These are phyloP conservation scores for Chalciporus chontae DNA, from an alignment of 768 basidiomycete species.

Conservation along the genomic window DNA sequence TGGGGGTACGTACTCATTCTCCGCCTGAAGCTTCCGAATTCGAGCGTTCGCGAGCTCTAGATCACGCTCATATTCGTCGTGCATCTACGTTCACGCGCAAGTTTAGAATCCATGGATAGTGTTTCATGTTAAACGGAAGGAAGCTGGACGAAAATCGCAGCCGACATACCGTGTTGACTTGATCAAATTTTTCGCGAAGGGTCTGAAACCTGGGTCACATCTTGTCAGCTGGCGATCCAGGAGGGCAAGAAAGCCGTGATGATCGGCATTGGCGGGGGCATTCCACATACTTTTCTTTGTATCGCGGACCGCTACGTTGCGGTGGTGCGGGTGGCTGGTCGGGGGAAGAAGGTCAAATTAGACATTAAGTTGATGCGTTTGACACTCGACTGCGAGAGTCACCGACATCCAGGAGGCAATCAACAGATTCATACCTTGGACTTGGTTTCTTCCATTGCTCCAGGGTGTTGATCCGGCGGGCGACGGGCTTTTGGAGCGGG, in stretches of 20 bases:
- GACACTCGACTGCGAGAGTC: neutral
- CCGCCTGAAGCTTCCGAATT: slow-evolving; percentile 28
- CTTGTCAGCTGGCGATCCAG: neutral
- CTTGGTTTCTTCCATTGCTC: slow-evolving; percentile 18
- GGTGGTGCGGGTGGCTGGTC: slow-evolving; percentile 12
- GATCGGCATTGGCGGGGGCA: neutral
- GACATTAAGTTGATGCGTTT: neutral
- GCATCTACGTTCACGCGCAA: slow-evolving; percentile 13
- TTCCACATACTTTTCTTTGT: slow-evolving; percentile 31
- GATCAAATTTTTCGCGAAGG: slow-evolving; percentile 32
- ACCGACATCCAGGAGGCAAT: neutral
- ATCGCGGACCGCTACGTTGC: slow-evolving; percentile 21
- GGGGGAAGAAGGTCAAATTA: neutral
- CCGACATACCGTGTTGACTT: slow-evolving; percentile 29
- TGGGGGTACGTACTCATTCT: slow-evolving; percentile 28
- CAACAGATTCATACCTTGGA: slow-evolving; percentile 21
- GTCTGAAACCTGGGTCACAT: slow-evolving; percentile 23
- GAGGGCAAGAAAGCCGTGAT: neutral
- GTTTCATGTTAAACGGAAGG: neutral
- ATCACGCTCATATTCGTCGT: slow-evolving; percentile 26
- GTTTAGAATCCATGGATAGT: neutral
- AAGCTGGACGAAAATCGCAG: neutral
- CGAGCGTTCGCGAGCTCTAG: slow-evolving; percentile 26
- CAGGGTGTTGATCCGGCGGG: slow-evolving; percentile 4
- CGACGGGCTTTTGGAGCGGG: no score